Evolutionary conservation across 2,329 filamentous ascomycete species (phyloP), one percentile per base, ranked within the genome.

Genomic region (Alternaria infectoria): DNA sequence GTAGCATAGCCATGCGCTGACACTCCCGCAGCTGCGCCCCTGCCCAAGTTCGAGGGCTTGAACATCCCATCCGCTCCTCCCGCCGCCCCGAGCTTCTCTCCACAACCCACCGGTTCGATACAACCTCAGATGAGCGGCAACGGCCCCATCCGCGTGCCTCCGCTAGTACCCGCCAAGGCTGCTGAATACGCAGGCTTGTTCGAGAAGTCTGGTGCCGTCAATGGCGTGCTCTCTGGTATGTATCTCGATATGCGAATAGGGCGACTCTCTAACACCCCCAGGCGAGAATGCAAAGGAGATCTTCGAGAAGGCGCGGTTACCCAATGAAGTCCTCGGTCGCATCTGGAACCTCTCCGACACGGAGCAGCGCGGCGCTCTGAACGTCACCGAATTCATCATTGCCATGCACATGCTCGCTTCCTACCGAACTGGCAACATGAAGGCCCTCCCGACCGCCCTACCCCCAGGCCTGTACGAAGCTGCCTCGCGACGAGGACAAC

Each of bases 291-390:
- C 96, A 46, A 97, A 96, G 81, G 89, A 91, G 71, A 98, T 99
- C 67, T 99, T 99, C 74, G 95, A 98, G 80, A 93, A 93, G 78
- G 95, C 95, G 1, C 90, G 91, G 59, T 83, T 99, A 66, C 91
- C 95, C 6, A 97, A 96, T 77, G 93, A 98, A 72, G 87, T 92
- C 11, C 86, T 99, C 30, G 94, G 94, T n/a, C 90, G 91, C 70
- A 97, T 99, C 83, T 99, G 96, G 96, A 93, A 92, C 73, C 86
- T 99, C 65, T 91, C 94, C 21, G 96, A 99, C 78, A 96, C 93
- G 0, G 94, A 97, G 80, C 93, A 97, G 81, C 89, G 94, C 57
- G 96, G 96, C 54, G 89, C 91, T 30, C 86, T 99, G 36, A 91
- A 94, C 61, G 86, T 90, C 72, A 95, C 93, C 13, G 96, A 98